Conservation (phyloP, 371 early-diverging fungal species). For the Lichtheimia ornata region DNA sequence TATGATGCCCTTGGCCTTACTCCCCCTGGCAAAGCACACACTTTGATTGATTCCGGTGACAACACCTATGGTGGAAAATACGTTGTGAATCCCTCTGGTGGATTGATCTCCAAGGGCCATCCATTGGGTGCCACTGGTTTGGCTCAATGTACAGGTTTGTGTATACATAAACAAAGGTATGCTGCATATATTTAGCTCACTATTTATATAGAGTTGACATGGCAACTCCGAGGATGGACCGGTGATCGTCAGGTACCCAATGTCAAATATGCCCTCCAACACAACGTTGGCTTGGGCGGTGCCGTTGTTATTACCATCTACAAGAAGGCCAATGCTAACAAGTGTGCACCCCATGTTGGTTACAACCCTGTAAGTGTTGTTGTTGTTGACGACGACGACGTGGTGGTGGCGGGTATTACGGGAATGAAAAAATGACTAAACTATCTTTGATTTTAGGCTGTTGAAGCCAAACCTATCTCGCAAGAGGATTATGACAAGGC, state of each 20-base stretch:
- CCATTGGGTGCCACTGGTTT: constrained; percentile 84
- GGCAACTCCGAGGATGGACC: constrained; percentile 75
- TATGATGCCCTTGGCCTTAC: constrained; percentile 79
- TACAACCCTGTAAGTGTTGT: constrained; percentile 61
- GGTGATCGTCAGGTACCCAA: constrained; percentile 76
- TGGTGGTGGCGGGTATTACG: too few species aligned
- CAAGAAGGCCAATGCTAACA: constrained; percentile 51
- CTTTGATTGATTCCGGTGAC: constrained; percentile 57
- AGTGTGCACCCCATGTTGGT: constrained; percentile 57
- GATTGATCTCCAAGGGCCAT: constrained; percentile 82
- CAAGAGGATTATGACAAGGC: constrained; percentile 65
- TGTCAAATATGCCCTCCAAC: constrained; percentile 71
- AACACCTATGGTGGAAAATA: constrained; percentile 66
- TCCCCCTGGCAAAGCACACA: constrained; percentile 66
- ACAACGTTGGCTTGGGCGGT: constrained; percentile 82
- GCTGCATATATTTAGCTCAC: neutral
- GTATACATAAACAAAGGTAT: neutral
- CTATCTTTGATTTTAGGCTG: constrained; percentile 25
- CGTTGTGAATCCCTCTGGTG: constrained; percentile 80
- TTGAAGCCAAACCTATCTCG: constrained; percentile 61
- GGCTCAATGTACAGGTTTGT: constrained; percentile 71
- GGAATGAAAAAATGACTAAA: neutral
- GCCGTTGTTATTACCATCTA: constrained; percentile 78
- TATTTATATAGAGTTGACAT: constrained; percentile 44
- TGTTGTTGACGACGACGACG: too few species aligned